Evolutionary conservation across 2,329 filamentous ascomycete species (phyloP).

Genomic region (Alternaria sp.): DNA sequence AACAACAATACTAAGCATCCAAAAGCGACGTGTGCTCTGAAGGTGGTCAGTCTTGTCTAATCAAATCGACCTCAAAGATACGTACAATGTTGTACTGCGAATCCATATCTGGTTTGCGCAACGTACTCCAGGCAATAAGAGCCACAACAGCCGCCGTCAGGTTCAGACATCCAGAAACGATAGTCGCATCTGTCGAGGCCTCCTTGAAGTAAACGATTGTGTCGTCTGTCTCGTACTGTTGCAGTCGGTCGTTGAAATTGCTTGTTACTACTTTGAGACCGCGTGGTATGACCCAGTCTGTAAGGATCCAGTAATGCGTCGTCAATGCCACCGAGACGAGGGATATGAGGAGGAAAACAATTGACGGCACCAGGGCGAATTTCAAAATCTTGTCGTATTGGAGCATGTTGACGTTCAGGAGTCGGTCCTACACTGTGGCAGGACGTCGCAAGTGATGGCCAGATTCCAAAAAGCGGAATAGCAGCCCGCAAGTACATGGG

Average conservation of each 20-base stretch:
- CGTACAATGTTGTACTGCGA: constrained; percentile 34
- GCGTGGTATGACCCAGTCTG: constrained; percentile 37
- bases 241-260: constrained; percentile 27
- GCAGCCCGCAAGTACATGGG: constrained; percentile 20
- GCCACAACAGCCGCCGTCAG: constrained; percentile 33
- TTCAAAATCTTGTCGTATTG: constrained; percentile 32
- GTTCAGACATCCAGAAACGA: constrained; percentile 38
- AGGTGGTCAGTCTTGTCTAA: constrained; percentile 11
- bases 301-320: constrained; percentile 42
- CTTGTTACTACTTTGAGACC: constrained; percentile 28
- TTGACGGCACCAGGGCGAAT: constrained; percentile 32
- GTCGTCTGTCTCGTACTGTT: constrained; percentile 29
- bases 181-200: constrained; percentile 36
- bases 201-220: constrained; percentile 39
- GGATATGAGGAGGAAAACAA: constrained; percentile 39
- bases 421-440: constrained; percentile 8
- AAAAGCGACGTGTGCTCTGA: constrained; percentile 39
- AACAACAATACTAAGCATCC: constrained; percentile 31
- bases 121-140: constrained; percentile 34
- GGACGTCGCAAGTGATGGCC: constrained; percentile 11
- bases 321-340: constrained; percentile 39
- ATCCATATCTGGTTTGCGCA: constrained; percentile 37
- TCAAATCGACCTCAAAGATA: background rate
- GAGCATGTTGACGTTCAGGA: constrained; percentile 19
- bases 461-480: constrained; percentile 9